phyloP scores from a whole-genome alignment of 176 grass and related monocot species.

The Lolium perenne region DNA sequence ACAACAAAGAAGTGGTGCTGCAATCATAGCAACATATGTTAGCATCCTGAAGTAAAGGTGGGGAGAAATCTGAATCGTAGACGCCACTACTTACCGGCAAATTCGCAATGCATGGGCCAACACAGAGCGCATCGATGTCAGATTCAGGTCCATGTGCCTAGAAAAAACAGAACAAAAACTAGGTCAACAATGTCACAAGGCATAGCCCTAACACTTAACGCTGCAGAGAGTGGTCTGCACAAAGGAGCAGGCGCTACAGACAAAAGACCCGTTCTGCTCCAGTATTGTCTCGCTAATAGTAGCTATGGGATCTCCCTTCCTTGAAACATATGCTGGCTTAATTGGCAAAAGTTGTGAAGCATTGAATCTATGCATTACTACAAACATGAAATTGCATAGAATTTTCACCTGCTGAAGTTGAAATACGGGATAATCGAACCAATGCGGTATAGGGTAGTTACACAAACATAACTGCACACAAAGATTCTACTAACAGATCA shows the following conservation, averaged over 20 bases:
- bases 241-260: neutral
- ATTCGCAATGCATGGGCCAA: constrained; percentile 59
- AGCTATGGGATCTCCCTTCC: neutral
- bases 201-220: neutral
- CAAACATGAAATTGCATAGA: neutral
- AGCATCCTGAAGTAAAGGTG: neutral
- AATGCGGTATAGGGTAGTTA: neutral
- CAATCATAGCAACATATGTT: constrained; percentile 7
- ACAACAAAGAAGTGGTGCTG: constrained; percentile 75
- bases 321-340: neutral
- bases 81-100: constrained; percentile 44
- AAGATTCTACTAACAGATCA: neutral
- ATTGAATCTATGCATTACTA: neutral
- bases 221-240: neutral
- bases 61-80: neutral
- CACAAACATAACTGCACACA: neutral
- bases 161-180: constrained; percentile 5
- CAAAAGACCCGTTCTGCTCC: neutral
- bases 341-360: too few species aligned
- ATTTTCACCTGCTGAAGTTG: neutral
- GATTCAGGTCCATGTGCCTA: constrained; percentile 79
- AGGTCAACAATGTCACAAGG: neutral
- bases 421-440: neutral
- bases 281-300: neutral
- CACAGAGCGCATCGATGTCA: constrained; percentile 73